A percentile compares a stretch with the other conserved stretches of the same genome.
Conservation (phyloP, 2,329 filamentous ascomycete genomes). For the Sporothrix brasiliensis region DNA sequence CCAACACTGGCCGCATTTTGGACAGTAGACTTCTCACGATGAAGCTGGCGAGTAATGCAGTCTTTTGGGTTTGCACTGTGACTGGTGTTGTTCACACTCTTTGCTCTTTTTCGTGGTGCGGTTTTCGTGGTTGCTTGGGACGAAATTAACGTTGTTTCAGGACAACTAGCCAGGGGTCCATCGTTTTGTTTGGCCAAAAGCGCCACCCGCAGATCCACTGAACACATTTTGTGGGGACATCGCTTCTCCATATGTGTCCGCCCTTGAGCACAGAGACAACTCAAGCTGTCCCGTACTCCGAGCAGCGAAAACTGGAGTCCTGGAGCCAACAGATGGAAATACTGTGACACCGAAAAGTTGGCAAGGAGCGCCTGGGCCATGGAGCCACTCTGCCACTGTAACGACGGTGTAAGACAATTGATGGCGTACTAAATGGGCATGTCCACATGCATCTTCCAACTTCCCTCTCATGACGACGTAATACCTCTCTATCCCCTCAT, state of each 20-base stretch:
- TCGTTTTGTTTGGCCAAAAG: slow-evolving; percentile 10
- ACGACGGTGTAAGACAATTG: slow-evolving; percentile 1
- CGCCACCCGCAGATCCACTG: background rate
- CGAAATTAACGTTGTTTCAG: slow-evolving; percentile 36
- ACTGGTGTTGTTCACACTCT: background rate
- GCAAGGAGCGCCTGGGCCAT: background rate
- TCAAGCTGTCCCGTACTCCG: background rate
- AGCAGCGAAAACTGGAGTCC: background rate
- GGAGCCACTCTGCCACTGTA: slow-evolving; percentile 7
- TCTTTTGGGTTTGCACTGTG: background rate
- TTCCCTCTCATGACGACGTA: background rate
- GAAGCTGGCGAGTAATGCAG: slow-evolving; percentile 3
- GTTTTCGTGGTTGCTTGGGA: slow-evolving; percentile 16
- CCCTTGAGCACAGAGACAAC: background rate
- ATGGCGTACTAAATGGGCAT: slow-evolving; percentile 4
- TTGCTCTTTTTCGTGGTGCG: background rate
- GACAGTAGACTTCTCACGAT: background rate
- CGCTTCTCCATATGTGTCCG: background rate
- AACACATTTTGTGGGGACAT: slow-evolving; percentile 6
- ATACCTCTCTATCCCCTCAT: background rate
- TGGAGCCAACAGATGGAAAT: slow-evolving; percentile 8
- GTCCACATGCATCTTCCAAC: no score
- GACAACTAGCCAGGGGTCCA: slow-evolving; percentile 1
- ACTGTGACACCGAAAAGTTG: background rate
- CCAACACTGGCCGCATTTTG: background rate